phyloP scores from a whole-genome alignment of 305 asterid species.

The Fraxinus platypoda region DNA sequence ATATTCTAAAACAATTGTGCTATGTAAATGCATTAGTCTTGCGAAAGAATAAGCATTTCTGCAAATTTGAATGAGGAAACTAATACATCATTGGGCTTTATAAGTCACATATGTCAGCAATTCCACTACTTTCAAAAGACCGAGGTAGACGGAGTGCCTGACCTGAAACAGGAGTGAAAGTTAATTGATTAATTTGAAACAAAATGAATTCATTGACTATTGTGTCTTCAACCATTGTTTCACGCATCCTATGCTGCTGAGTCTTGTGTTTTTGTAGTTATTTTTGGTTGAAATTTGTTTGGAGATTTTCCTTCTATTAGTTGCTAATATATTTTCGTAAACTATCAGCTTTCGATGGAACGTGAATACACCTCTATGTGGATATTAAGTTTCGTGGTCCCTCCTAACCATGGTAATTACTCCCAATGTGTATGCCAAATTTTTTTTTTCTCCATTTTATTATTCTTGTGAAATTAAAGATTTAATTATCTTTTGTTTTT shows the following conservation, averaged over 20 bases:
- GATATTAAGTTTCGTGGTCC: slow-evolving; percentile 93
- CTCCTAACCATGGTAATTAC: slow-evolving; percentile 85
- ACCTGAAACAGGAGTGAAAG: background rate
- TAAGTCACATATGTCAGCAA: background rate
- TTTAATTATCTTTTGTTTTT: slow-evolving; percentile 20
- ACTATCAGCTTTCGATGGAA: slow-evolving; percentile 72
- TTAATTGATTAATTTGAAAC: background rate
- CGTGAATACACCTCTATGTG: slow-evolving; percentile 92
- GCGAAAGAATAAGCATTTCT: background rate
- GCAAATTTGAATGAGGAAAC: background rate
- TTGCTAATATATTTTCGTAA: slow-evolving; percentile 9
- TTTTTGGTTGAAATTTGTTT: background rate
- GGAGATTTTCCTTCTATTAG: background rate
- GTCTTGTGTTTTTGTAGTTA: background rate
- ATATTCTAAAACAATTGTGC: background rate
- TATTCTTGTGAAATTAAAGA: slow-evolving; percentile 9
- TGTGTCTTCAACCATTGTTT: background rate
- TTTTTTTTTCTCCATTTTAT: background rate
- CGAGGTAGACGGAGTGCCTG: background rate
- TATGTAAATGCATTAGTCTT: background rate
- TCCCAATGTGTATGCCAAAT: slow-evolving; percentile 5
- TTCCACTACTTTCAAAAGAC: background rate
- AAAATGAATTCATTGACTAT: background rate
- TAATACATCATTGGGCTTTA: background rate
- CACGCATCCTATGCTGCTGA: background rate